Base-by-base conservation (phyloP, 2,329 filamentous ascomycete species). In the Orbilia quercus region DNA sequence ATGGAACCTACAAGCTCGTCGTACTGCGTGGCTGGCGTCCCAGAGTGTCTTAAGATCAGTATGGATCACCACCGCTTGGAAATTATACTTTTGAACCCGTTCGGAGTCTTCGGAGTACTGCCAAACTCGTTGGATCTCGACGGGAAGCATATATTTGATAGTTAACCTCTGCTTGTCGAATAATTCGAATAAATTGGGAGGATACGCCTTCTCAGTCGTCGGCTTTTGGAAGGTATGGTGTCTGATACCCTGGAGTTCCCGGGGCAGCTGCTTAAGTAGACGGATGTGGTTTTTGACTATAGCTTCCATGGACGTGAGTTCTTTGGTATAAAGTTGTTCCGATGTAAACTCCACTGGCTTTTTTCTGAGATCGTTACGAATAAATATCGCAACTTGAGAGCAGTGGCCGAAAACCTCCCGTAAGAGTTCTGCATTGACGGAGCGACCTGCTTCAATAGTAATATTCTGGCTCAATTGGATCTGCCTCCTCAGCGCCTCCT, bases 381-480 rank as follows among this genome's bases (percentile, higher is more conserved):
- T 62, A 48, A 78, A 78, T 12, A 78, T 73, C 1, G 76, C 77
- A 16, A 78, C 76, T 44, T 78, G 77, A 9, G 77, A 75, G 22
- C 77, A 78, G 20, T 76, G 71, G 0, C 77, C 77, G 44, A 75
- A 76, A 11, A 71, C 75, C 4, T 57, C 25, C 9, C 42, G 57
- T 9, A 76, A 44, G 4, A 64, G 31, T 9, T 59, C 53, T 1
- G 70, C 25, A 7, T 67, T 31, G 2, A 64, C 25, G 2, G 50
- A 28, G 20, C 34, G 50, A 2, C 57, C 47, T 0, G 59, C 64
- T 9, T 44, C 38, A 40, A 64, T 18, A 1, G 11, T 18, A 5
- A 62, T 58, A 63, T 74, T 59, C 36, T 57, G 53, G n/a, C 44
- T 42, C 45, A n/a, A n/a, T n/a, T 20, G 22, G 14, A 70, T 65